Evolutionary conservation across 2,329 filamentous ascomycete species (phyloP).

Genomic region (Cladophialophora chaetospira): DNA sequence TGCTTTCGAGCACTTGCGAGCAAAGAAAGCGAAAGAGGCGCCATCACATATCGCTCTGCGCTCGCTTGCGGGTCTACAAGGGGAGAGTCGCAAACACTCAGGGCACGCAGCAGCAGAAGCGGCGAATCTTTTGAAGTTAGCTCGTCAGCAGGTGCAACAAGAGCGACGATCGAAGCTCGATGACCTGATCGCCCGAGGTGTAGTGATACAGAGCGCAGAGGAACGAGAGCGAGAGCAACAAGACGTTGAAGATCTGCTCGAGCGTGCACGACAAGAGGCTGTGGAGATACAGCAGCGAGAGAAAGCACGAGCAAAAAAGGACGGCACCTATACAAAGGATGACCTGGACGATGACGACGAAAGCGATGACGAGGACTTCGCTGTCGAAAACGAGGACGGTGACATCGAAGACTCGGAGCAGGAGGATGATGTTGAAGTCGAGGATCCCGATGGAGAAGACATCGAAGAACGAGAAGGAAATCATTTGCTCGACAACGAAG

Average conservation of each 20-base stretch:
- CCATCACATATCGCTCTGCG: conserved; percentile 69
- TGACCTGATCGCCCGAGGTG: conserved; percentile 74
- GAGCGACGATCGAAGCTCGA: conserved; percentile 78
- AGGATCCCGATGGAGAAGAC: conserved; percentile 32
- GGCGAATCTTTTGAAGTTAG: conserved; percentile 66
- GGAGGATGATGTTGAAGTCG: conserved; percentile 42
- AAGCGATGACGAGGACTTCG: conserved; percentile 56
- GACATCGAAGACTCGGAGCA: conserved; percentile 49
- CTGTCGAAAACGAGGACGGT: conserved; percentile 45
- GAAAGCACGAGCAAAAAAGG: conserved; percentile 69
- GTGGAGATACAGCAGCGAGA: conserved; percentile 77
- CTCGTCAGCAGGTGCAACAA: conserved; percentile 74
- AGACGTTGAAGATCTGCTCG: conserved; percentile 83
- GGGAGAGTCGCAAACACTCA: conserved; percentile 49
- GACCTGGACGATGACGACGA: conserved; percentile 57
- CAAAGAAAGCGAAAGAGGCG: conserved; percentile 63
- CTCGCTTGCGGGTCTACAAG: conserved; percentile 72
- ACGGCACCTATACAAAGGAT: conserved; percentile 51
- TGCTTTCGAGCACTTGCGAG: conserved; percentile 71
- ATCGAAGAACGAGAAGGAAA: conserved; percentile 31
- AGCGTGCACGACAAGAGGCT: conserved; percentile 79
- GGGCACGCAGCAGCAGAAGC: conserved; percentile 74
- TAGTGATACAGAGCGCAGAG: conserved; percentile 80
- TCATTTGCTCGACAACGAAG: conserved; percentile 34
- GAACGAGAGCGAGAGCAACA: conserved; percentile 81